Base-by-base conservation (phyloP, 495 filamentous ascomycete genomes). In the Talaromyces ruber region DNA sequence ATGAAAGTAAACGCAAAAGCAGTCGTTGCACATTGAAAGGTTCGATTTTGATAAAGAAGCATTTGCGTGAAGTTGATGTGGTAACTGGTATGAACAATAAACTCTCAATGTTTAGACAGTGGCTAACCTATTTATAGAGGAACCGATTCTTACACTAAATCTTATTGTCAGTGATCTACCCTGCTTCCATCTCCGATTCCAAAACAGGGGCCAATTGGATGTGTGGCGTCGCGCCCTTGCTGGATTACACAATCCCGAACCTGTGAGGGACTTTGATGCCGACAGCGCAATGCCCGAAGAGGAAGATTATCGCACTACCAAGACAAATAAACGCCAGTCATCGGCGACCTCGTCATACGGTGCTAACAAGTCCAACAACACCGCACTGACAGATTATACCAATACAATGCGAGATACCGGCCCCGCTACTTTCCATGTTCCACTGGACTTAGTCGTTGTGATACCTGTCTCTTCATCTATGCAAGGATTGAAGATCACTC, bases 381-480 rank as follows among this genome's bases (percentile, higher is more conserved):
- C 77, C 2, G 75, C 75, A 9, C 71, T 80, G 32, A 80, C 77
- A 1, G 77, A 80, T 6, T 92, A 87, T 34, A 86, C 82, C 37
- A 90, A 92, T 71, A 91, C 90, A 8, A 79, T 79, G 54, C 53
- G 64, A 30, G 76, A 81, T 3, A 75, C 76, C 4, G 82, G 84
- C 55, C 67, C 89, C 16, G 76, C 81, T 11, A 76, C 82, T 4
- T 71, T 96, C 61, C 94, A 98, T 71, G 92, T 98, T 47, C 95
- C 94, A 16, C 82, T 98, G 34, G 94, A 99, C 70, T 85, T 99
- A 47, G 93, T 99, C 2, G 90, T 98, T 7, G 94, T 99, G 34
- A 94, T 99, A 54, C 94, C 94, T 0, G 92, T 98, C 11, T 97
- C 94, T 9, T 96, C 95, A 6, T 99, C 94, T 0, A 99, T 98